These are phyloP conservation scores for Argentina anserina DNA, from an alignment of 306 rosid species.

Conservation along the genomic window DNA sequence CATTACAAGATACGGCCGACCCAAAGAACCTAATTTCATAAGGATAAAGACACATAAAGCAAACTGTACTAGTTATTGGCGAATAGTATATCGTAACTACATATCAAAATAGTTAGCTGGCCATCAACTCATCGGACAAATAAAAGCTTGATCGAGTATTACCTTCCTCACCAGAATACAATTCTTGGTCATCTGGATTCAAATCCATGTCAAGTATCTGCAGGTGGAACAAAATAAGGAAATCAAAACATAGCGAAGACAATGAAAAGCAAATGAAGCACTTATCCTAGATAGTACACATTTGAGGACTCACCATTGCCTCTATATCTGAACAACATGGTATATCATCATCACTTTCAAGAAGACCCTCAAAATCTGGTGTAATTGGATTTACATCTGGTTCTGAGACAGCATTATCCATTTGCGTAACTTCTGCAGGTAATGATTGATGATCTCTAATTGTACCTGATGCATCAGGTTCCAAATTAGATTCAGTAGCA, in stretches of 20 bases:
- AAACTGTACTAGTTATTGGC: background rate
- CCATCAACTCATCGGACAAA: background rate
- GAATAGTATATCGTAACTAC: too few relatives aligned
- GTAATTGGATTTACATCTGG: slow-evolving; percentile 33
- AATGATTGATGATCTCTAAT: slow-evolving; percentile 37
- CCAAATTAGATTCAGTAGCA: slow-evolving; percentile 43
- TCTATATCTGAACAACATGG: slow-evolving; percentile 90
- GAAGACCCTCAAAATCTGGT: slow-evolving; percentile 46
- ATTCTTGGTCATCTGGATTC: slow-evolving; percentile 75
- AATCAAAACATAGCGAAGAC: slow-evolving; percentile 9
- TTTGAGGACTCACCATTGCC: slow-evolving; percentile 66
- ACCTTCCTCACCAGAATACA: slow-evolving; percentile 68
- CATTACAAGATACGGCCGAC: slow-evolving; percentile 3
- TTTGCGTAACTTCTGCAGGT: slow-evolving; percentile 38
- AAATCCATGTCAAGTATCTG: slow-evolving; percentile 98
- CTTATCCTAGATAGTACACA: slow-evolving; percentile 14
- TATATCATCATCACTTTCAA: slow-evolving; percentile 73
- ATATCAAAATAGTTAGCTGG: background rate
- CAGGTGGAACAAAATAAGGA: slow-evolving; percentile 19
- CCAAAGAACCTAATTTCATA: background rate
- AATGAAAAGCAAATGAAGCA: slow-evolving; percentile 7
- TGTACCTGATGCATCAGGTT: slow-evolving; percentile 32
- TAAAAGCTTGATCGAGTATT: slow-evolving; percentile 17
- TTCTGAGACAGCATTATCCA: slow-evolving; percentile 35
- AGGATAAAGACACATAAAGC: background rate